Percentiles rank a stretch among this genome's conserved stretches.
These are phyloP conservation scores for Teunomyces stri DNA, from an alignment of 805 yeast species.

Conservation along the genomic window DNA sequence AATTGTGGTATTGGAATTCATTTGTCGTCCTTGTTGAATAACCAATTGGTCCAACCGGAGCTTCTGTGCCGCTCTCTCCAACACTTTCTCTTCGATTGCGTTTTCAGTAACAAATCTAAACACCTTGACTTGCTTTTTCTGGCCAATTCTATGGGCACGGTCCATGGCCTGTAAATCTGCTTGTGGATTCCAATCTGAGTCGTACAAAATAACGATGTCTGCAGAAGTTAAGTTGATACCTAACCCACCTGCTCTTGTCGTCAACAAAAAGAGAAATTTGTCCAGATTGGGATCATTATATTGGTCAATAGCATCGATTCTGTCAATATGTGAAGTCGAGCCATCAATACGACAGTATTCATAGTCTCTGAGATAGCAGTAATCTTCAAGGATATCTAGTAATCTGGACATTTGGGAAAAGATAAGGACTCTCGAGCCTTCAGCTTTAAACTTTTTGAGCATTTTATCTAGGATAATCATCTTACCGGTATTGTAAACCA, in stretches of 20 bases:
- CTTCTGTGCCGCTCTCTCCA: constrained; percentile 95
- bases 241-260: constrained; percentile 96
- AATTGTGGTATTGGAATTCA: constrained; percentile 40
- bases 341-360: constrained; percentile 94
- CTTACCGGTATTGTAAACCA: constrained; percentile 86
- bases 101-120: constrained; percentile 91
- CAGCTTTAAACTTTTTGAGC: constrained; percentile 62
- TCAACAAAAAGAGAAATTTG: constrained; percentile 79
- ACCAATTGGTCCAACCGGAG: constrained; percentile 89
- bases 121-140: constrained; percentile 91
- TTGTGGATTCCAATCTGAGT: constrained; percentile 98
- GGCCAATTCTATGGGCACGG: constrained; percentile 96
- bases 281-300: constrained; percentile 79
- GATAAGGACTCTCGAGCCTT: constrained; percentile 87
- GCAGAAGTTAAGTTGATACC: constrained; percentile 94
- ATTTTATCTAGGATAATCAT: constrained; percentile 86
- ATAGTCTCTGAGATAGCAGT: constrained; percentile 79
- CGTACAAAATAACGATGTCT: constrained; percentile 83
- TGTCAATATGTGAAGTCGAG: constrained; percentile 86
- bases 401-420: constrained; percentile 93
- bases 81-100: constrained; percentile 94
- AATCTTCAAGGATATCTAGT: constrained; percentile 87
- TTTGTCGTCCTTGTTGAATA: constrained; percentile 83
- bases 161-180: constrained; percentile 99
- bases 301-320: constrained; percentile 89